A percentile compares a stretch with the other conserved stretches of the same genome.
These are phyloP conservation scores for Amaranthus tricolor DNA, from an alignment of 179 eudicot species.

Conservation along the genomic window DNA sequence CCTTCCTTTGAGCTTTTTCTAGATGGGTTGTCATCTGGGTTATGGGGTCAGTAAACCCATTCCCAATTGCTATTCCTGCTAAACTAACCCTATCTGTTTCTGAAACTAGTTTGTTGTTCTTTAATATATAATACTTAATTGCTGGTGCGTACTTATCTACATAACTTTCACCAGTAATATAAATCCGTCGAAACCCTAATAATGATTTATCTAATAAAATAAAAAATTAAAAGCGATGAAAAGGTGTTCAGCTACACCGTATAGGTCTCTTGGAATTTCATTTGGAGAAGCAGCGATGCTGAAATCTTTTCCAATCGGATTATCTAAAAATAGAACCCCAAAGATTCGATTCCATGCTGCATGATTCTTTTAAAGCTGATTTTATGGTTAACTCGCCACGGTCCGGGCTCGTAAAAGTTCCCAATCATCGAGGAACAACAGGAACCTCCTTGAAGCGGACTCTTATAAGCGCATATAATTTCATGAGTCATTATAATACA, in stretches of 20 bases:
- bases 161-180: slow-evolving; percentile 15
- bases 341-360: slow-evolving; percentile 67
- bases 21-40: slow-evolving; percentile 49
- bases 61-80: slow-evolving; percentile 73
- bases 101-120: slow-evolving; percentile 34
- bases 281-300: slow-evolving; percentile 47
- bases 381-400: slow-evolving; percentile 49
- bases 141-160: slow-evolving; percentile 7
- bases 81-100: slow-evolving; percentile 38
- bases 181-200: background rate
- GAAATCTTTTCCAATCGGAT: slow-evolving; percentile 74
- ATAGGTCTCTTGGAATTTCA: slow-evolving; percentile 64
- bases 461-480: no score
- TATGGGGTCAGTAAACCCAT: slow-evolving; percentile 74
- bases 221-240: slow-evolving; percentile 10
- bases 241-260: slow-evolving; percentile 53
- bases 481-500: no score
- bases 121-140: slow-evolving; percentile 47
- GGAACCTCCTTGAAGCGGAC: slow-evolving; percentile 93
- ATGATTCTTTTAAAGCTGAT: slow-evolving; percentile 42
- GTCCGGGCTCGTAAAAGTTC: slow-evolving; percentile 76
- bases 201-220: background rate
- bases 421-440: slow-evolving; percentile 85
- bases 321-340: slow-evolving; percentile 69
- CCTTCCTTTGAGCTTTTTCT: slow-evolving; percentile 45